Evolutionary conservation across 768 basidiomycete species (phyloP), one percentile per base, ranked within the genome.

Genomic region (Sporobolomyces roseus): DNA sequence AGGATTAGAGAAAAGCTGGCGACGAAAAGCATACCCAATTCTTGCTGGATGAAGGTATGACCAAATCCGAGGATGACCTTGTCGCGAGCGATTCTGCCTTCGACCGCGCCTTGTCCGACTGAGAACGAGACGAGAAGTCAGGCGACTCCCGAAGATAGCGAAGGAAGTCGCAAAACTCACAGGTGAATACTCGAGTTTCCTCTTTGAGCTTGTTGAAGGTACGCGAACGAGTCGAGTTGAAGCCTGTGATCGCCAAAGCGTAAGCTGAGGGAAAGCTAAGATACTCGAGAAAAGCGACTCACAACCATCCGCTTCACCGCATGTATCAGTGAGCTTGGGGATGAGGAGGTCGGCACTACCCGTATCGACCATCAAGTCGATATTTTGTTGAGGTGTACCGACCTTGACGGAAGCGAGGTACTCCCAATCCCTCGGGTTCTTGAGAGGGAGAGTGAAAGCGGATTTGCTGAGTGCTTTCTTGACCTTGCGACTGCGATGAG

Each of bases 291-390:
- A 58, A 16, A 19, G 5, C 8, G 38, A 45, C 41, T 45, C 30
- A 17, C 12, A 17, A 17, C 56, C 56, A 30, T 58, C 56, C 3
- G 38, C 56, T 30, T 58, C 19, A 41, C n/a, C n/a, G n/a, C n/a
- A n/a, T n/a, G n/a, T n/a, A n/a, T 19, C 23, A n/a, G 29, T 12
- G 53, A 12, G 27, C 12, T 4, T 30, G 4, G 25, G 63, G 29
- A 25, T n/a, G 21, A 55, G 25, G n/a, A 68, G 4, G 29, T 68
- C 66, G 13, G 25, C 29, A 8, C 45, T 49, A 19, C 66, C 66
- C 1, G 66, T 68, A 38, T 68, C 66, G 14, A 67, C 2, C 51
- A 25, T 21, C 17, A 52, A 2, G 19, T 3, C 0, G 25, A 46
- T 27, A 9, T 27, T 5, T 23, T 63, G 54, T 0, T 46, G 30